A percentile compares a stretch with the other conserved stretches of the same genome.
These are phyloP conservation scores for Neoscytalidium dimidiatum DNA, from an alignment of 2,329 filamentous ascomycete species.

Conservation along the genomic window DNA sequence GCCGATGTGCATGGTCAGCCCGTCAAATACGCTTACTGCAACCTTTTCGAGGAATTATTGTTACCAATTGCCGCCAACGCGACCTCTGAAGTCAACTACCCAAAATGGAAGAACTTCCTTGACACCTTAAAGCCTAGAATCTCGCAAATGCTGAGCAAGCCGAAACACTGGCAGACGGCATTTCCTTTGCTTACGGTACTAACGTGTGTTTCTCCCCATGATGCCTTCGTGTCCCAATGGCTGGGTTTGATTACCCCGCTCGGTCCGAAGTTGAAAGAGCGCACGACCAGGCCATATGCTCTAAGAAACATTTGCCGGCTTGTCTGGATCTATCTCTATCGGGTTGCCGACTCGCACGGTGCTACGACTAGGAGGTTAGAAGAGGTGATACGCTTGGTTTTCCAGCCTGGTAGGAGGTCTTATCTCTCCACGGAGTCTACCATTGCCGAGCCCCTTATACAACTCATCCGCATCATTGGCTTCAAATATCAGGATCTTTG, in stretches of 20 bases:
- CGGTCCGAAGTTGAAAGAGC: constrained; percentile 82
- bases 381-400: constrained; percentile 80
- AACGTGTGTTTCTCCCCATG: constrained; percentile 82
- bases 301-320: constrained; percentile 88
- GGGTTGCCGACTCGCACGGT: constrained; percentile 67
- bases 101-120: constrained; percentile 86
- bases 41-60: constrained; percentile 82
- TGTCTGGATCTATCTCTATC: constrained; percentile 92
- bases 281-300: constrained; percentile 73
- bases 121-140: constrained; percentile 76
- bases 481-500: constrained; percentile 93
- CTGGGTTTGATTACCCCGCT: constrained; percentile 75
- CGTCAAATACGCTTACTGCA: constrained; percentile 93
- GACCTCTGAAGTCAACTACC: constrained; percentile 72
- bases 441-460: constrained; percentile 88
- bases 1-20: constrained; percentile 81
- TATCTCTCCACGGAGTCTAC: constrained; percentile 79
- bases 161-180: constrained; percentile 85
- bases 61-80: constrained; percentile 84
- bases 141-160: constrained; percentile 83
- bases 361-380: constrained; percentile 78
- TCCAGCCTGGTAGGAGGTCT: constrained; percentile 78
- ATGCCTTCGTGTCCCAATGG: constrained; percentile 85
- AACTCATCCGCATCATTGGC: constrained; percentile 91
- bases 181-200: constrained; percentile 87